These are phyloP conservation scores for Puccinia novopanici DNA, from an alignment of 1,284 basidiomycete genomes.

Conservation along the genomic window DNA sequence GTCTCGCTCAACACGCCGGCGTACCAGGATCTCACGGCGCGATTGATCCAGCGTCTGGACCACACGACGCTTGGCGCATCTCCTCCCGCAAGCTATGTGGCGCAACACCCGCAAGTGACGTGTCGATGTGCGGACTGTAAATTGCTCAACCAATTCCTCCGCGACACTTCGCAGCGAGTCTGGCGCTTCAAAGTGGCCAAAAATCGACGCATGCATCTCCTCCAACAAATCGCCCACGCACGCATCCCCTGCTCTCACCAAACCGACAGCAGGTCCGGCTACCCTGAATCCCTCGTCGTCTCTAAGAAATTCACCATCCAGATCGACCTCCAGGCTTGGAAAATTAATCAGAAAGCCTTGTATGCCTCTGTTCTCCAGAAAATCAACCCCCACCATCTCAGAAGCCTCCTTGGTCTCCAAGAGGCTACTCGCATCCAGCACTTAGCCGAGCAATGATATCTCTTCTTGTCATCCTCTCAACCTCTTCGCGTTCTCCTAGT, in stretches of 20 bases:
- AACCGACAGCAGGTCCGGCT: not conserved
- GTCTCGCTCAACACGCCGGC: not conserved
- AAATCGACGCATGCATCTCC: not conserved
- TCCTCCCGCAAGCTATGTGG: not conserved
- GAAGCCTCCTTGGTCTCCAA: not conserved
- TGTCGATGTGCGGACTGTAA: not conserved
- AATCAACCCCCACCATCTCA: not conserved
- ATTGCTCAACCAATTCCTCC: not conserved
- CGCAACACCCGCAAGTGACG: not conserved
- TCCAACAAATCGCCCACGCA: too few species aligned
- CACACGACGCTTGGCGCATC: not conserved
- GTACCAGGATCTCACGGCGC: not conserved
- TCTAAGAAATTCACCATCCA: not conserved
- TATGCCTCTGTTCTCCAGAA: not conserved
- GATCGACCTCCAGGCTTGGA: not conserved
- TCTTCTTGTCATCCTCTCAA: too few species aligned
- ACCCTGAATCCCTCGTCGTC: not conserved
- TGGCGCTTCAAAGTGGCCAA: not conserved
- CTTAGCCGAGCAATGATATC: too few species aligned
- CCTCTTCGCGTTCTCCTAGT: too few species aligned
- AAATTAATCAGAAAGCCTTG: not conserved
- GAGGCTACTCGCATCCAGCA: not conserved
- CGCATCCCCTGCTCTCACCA: not conserved
- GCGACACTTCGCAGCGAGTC: not conserved
- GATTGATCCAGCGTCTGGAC: not conserved